Evolutionary conservation across 176 grass and related monocot species (phyloP).

Genomic region (Oropetium thomaeum): DNA sequence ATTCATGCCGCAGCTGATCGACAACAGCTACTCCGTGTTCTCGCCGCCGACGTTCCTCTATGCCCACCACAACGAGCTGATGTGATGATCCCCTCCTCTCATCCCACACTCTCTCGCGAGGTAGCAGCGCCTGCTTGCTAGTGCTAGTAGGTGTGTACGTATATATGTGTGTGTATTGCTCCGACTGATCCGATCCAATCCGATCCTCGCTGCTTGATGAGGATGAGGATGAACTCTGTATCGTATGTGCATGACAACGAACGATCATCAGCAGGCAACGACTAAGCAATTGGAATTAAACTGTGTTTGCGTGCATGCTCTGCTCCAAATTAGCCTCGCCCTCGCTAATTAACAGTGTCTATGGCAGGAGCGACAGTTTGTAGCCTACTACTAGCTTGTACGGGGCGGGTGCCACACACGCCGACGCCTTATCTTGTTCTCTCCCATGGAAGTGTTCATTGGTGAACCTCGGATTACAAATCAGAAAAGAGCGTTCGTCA

Average conservation of each 20-base stretch:
- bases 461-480: neutral
- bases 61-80: conserved; percentile 18
- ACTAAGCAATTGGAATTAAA: neutral
- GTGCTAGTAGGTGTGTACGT: neutral
- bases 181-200: no score
- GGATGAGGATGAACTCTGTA: conserved; percentile 26
- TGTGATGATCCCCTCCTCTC: neutral
- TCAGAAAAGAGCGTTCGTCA: neutral
- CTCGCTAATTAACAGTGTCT: neutral
- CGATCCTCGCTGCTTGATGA: conserved; percentile 5
- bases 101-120: no score
- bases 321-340: neutral
- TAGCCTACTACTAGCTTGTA: neutral
- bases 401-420: neutral
- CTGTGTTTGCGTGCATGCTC: conserved; percentile 21
- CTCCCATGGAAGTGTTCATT: neutral
- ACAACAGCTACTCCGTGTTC: conserved; percentile 60
- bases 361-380: neutral
- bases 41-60: conserved; percentile 68
- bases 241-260: conserved; percentile 43
- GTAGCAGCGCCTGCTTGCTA: no score
- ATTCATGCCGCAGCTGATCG: conserved; percentile 55
- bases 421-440: neutral
- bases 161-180: conserved; percentile 16
- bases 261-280: neutral